These are phyloP conservation scores for Porcisia hertigi DNA, from an alignment of 208 protist species.

Conservation along the genomic window DNA sequence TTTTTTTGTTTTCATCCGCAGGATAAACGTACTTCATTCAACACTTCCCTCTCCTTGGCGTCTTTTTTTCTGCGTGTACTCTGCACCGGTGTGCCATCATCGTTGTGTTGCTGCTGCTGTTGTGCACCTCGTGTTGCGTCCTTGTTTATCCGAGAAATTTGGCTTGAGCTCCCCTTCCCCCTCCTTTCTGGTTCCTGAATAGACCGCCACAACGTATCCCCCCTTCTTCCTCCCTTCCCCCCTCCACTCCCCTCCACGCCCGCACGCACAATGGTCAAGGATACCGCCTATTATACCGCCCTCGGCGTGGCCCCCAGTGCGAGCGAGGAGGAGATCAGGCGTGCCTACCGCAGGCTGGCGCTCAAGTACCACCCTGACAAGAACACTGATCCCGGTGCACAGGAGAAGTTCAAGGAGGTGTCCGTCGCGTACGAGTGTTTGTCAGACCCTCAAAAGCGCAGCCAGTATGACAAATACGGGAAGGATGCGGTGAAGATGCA, in stretches of 20 bases:
- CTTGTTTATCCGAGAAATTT: not conserved
- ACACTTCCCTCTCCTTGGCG: not conserved
- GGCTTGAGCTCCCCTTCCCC: not conserved
- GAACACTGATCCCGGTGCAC: constrained; percentile 83
- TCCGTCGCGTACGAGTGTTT: constrained; percentile 98
- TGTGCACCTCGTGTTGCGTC: not conserved
- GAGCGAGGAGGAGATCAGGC: constrained; percentile 91
- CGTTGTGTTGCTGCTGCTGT: not conserved
- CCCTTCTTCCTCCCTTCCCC: constrained; percentile 6
- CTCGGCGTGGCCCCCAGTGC: constrained; percentile 82
- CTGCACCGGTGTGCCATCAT: not conserved
- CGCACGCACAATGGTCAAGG: constrained; percentile 73
- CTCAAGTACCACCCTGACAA: constrained; percentile 96
- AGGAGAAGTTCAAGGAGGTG: constrained; percentile 96
- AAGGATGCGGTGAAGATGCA: constrained; percentile 96
- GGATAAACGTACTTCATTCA: not conserved
- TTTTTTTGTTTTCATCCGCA: not conserved
- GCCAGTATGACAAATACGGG: constrained; percentile 98
- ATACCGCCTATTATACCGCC: constrained; percentile 91
- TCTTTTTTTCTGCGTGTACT: not conserved
- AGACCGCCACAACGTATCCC: not conserved
- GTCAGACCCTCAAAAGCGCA: constrained; percentile 95
- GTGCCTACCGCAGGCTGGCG: constrained; percentile 92
- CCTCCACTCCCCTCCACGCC: not conserved
- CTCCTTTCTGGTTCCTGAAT: not conserved